phyloP scores from a whole-genome alignment of 2,329 filamentous ascomycete genomes.

The Escovopsis sp. region DNA sequence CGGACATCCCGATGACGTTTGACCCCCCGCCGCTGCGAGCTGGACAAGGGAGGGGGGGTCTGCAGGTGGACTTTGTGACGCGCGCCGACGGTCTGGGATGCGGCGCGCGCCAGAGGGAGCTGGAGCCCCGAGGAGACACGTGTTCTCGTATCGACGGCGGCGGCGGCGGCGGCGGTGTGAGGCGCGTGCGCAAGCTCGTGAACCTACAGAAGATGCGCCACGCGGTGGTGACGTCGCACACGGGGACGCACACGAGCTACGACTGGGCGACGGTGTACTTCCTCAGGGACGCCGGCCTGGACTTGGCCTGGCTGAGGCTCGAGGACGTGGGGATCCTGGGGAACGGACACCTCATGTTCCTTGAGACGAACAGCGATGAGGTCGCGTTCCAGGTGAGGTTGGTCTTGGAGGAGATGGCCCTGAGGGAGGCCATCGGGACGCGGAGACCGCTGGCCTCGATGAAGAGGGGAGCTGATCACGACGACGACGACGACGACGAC shows the following conservation, averaged over 20 bases:
- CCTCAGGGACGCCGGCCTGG: slow-evolving; percentile 35
- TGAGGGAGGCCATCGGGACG: background rate
- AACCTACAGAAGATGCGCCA: slow-evolving; percentile 34
- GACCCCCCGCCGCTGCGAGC: slow-evolving; percentile 18
- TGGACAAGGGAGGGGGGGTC: background rate
- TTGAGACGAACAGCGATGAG: slow-evolving; percentile 35
- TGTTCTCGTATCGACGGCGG: background rate
- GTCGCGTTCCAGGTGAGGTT: slow-evolving; percentile 23
- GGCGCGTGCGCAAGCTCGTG: slow-evolving; percentile 22
- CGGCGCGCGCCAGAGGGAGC: slow-evolving; percentile 6
- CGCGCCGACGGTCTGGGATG: background rate
- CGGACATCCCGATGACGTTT: slow-evolving; percentile 27
- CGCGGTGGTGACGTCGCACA: slow-evolving; percentile 35
- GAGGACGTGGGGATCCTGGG: slow-evolving; percentile 29
- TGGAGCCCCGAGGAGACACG: slow-evolving; percentile 8
- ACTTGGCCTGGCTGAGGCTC: slow-evolving; percentile 29
- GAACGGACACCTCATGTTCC: slow-evolving; percentile 41
- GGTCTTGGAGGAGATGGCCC: too few relatives aligned
- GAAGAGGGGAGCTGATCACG: too few relatives aligned
- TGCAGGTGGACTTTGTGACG: background rate
- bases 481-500: too few relatives aligned
- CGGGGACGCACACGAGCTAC: slow-evolving; percentile 37
- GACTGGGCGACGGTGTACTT: slow-evolving; percentile 40
- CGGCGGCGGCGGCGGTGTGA: background rate
- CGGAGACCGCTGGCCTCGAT: too few relatives aligned